Conservation (phyloP, 257 asterid species). For the Datura wrightii region DNA sequence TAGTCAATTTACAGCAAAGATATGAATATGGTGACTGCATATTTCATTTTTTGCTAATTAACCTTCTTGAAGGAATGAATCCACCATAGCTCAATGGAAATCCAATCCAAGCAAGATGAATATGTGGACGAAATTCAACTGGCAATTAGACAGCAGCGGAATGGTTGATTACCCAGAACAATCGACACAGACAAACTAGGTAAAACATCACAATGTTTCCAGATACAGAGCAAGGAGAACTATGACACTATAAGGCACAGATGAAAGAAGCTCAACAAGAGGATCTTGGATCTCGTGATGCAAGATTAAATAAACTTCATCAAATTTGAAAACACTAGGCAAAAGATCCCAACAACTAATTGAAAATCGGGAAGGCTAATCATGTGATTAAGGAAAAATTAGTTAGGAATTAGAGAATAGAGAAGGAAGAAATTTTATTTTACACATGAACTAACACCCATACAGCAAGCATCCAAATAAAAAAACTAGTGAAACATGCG, state of each 20-base stretch:
- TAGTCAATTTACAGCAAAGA: slow-evolving; percentile 18
- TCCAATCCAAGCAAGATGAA: not conserved
- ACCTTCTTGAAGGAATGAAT: not conserved
- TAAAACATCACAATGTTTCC: slow-evolving; percentile 17
- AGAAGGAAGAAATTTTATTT: not conserved
- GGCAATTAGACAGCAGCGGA: not conserved
- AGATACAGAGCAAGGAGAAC: not conserved
- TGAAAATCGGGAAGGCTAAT: not conserved
- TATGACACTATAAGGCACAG: not conserved
- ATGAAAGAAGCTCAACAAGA: slow-evolving; percentile 16
- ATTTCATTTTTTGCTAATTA: not conserved
- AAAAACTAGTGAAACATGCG: not conserved
- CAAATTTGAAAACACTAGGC: not conserved
- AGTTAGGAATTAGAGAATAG: not conserved
- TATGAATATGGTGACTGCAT: not conserved
- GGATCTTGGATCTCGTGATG: not conserved
- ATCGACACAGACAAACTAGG: not conserved
- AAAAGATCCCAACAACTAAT: not conserved
- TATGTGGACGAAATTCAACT: slow-evolving; percentile 6
- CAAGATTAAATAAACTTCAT: not conserved
- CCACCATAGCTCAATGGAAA: not conserved
- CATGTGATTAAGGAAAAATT: not conserved
- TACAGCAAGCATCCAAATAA: not conserved
- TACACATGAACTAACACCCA: not conserved
- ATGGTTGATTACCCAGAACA: not conserved